Evolutionary conservation across 2,329 filamentous ascomycete genomes (phyloP), one percentile per base, ranked within the genome.

Genomic region (Fusarium sp.): DNA sequence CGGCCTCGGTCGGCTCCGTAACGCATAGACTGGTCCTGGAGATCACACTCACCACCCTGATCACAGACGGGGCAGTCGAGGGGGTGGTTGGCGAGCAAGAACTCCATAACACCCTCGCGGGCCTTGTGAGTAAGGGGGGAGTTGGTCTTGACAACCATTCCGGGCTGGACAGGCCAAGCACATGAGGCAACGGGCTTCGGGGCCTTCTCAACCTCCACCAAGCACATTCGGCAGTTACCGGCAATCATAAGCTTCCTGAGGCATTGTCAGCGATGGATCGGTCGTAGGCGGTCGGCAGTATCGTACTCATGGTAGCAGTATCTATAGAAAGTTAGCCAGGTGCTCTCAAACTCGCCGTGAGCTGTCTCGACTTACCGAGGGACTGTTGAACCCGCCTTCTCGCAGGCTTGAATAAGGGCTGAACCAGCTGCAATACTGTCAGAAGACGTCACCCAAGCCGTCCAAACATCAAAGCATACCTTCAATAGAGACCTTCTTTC

Each of bases 81-180:
- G 44, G 93, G 93, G 77, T 98, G 93, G 79, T 98, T 98, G 72
- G 94, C 93, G 61, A 99, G 87, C 67, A 99, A 82, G 73, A 99
- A 99, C 77, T 99, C 95, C 95, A 98, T 99, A 47, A 99, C 93
- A 76, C 95, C 95, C 83, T 99, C 95, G 75, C 95, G 89, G 71
- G 95, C 95, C 83, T 99, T 99, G 85, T 99, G 95, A 72, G 92
- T 90, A 66, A 98, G 86, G 39, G 94, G 92, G 54, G 95, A 97
- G 80, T 97, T 92, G 65, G 95, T 99, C 87, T 98, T 97, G 73
- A 99, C 95, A 48, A 97, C 93, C 95, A 99, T 99, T 62, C 95
- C 95, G 53, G 95, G 92, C 79, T 97, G 93, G 70, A 98, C 95
- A 48, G 95, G 95, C 95, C 95, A 99, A 71, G 95, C 95, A 80